Conservation (phyloP, 2,329 filamentous ascomycete species). For the Claviceps humidiphila region DNA sequence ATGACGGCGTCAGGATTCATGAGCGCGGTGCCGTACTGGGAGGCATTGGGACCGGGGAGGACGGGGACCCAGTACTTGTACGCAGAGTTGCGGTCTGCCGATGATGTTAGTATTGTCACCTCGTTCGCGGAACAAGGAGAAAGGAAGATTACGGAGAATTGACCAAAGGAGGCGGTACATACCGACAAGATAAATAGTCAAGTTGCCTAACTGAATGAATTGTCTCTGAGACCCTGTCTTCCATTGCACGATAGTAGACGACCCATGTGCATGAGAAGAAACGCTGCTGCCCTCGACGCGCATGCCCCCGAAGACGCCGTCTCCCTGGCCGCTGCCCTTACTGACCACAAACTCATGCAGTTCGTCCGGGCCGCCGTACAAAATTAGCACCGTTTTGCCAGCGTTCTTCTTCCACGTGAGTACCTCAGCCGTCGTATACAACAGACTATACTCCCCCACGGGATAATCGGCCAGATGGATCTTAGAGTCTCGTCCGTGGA, state of each 20-base stretch:
- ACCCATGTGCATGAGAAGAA: constrained; percentile 9
- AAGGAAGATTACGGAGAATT: not conserved
- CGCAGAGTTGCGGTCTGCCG: constrained; percentile 46
- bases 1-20: constrained; percentile 36
- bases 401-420: constrained; percentile 55
- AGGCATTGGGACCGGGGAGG: constrained; percentile 22
- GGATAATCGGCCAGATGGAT: constrained; percentile 55
- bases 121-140: no score
- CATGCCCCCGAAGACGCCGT: constrained; percentile 5
- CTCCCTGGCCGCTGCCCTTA: constrained; percentile 10
- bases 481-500: constrained; percentile 53
- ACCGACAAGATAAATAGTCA: constrained; percentile 30
- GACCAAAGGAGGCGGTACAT: constrained; percentile 1
- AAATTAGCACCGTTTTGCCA: constrained; percentile 43
- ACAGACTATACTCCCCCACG: constrained; percentile 41
- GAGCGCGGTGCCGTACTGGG: constrained; percentile 20
- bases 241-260: constrained; percentile 19
- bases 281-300: constrained; percentile 17
- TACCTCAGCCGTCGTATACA: constrained; percentile 59
- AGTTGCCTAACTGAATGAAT: constrained; percentile 20
- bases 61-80: constrained; percentile 59
- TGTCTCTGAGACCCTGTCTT: constrained; percentile 15
- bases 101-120: not conserved
- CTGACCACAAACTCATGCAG: constrained; percentile 47
- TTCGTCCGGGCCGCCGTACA: constrained; percentile 52